Base-by-base conservation (phyloP, 768 basidiomycete genomes). In the Hypsizygus marmoreus region DNA sequence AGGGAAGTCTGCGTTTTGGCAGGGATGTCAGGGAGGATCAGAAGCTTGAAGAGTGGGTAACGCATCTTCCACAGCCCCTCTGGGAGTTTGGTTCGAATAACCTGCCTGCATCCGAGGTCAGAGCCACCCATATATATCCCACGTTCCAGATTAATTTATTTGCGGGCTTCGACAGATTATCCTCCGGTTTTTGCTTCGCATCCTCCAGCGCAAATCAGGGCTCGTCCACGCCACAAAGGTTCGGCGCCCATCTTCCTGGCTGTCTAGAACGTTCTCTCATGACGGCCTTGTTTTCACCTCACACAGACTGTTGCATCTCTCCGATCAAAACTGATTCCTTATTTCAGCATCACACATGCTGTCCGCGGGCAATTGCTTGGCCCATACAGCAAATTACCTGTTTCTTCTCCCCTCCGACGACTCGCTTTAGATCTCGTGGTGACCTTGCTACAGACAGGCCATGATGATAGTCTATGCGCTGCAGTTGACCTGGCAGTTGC, bases 71-170 rank as follows among this genome's bases (percentile, higher is more conserved):
- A 0, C 86, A 81, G 64, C 75, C 76, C 5, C 70, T 97, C 4
- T 97, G 95, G 95, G 94, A 97, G 63, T 64, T 88, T 8, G 86
- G 86, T 3, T 65, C 64, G 8, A 77, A 65, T 42, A 79, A 90
- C 59, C 60, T 76, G 13, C 54, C 63, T 1, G 67, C 76, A 4
- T 83, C 84, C 0, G 82, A 89, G 77, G 91, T 88, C 40, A 53
- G 72, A 32, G 8, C 25, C 22, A 36, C 30, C 17, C 17, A 31
- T 42, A 13, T n/a, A 34, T 16, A 17, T 30, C 17, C 35, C 37
- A 22, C 31, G 23, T 14, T 40, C 16, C 38, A 39, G 31, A 20
- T 38, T 52, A 32, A 60, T 50, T 31, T 41, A 29, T 17, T 23
- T 17, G 40, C 22, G 36, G 19, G 47, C 37, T 11, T 25, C n/a